These are phyloP conservation scores for Xylariaceae sp. DNA, from an alignment of 2,329 filamentous ascomycete species.

Conservation along the genomic window DNA sequence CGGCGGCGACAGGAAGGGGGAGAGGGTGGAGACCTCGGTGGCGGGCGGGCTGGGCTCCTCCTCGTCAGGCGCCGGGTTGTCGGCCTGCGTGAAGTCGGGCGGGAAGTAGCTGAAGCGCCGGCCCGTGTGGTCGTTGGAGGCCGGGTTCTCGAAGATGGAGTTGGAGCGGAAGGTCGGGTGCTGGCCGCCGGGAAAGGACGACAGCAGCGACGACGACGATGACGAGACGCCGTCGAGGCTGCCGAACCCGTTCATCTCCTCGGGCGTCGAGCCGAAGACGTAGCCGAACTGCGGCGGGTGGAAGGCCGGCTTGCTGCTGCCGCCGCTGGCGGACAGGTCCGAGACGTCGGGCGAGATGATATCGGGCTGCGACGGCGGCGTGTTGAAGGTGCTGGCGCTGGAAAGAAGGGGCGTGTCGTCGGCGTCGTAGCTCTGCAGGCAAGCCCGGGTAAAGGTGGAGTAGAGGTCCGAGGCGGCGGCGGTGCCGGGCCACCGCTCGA, in stretches of 20 bases:
- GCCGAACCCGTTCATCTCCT: constrained; percentile 43
- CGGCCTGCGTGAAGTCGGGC: constrained; percentile 40
- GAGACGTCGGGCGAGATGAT: constrained; percentile 39
- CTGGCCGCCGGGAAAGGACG: constrained; percentile 28
- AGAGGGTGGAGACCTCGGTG: constrained; percentile 19
- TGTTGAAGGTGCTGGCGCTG: constrained; percentile 27
- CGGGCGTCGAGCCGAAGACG: constrained; percentile 48
- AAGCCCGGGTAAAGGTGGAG: constrained; percentile 74
- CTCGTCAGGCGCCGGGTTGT: constrained; percentile 24
- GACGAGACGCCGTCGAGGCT: too few species aligned
- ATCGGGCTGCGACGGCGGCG: constrained; percentile 42
- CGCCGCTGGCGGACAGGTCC: constrained; percentile 30
- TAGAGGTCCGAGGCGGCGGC: constrained; percentile 79
- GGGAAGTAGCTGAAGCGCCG: constrained; percentile 58
- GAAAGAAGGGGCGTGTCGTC: constrained; percentile 33
- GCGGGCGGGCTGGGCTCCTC: constrained; percentile 23
- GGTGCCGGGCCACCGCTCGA: constrained; percentile 87
- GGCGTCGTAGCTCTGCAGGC: constrained; percentile 77
- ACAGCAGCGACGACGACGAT: constrained; percentile 37
- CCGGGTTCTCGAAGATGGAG: constrained; percentile 57
- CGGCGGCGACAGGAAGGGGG: constrained; percentile 21
- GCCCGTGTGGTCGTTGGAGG: constrained; percentile 44
- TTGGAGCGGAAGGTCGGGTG: constrained; percentile 57
- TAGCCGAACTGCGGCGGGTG: constrained; percentile 50
- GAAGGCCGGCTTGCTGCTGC: constrained; percentile 30